A percentile compares a stretch with the other conserved stretches of the same genome.
Conservation (phyloP, 768 basidiomycete genomes). For the Serpula lacrymans region DNA sequence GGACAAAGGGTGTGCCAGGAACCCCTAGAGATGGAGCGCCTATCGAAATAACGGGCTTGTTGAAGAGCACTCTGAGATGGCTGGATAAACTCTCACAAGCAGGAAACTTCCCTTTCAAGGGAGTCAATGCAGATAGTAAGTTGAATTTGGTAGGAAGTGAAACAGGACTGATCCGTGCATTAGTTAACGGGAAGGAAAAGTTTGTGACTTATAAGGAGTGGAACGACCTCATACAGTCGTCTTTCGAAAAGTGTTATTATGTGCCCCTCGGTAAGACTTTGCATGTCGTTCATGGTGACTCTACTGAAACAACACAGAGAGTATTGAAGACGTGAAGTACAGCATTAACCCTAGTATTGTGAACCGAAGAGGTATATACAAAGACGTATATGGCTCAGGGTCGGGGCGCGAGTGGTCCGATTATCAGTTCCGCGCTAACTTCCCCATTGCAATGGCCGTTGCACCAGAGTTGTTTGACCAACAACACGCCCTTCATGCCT, state of each 20-base stretch:
- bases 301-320: conserved; percentile 43
- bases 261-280: conserved; percentile 66
- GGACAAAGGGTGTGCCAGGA: conserved; percentile 93
- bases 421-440: conserved; percentile 93
- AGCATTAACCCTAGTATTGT: conserved; percentile 66
- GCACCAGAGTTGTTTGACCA: conserved; percentile 93
- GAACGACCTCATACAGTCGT: conserved; percentile 76
- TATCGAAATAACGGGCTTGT: conserved; percentile 89
- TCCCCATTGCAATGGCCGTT: conserved; percentile 94
- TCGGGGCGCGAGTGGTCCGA: conserved; percentile 91
- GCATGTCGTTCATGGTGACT: not conserved
- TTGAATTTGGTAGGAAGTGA: conserved; percentile 5
- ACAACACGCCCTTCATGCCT: conserved; percentile 71
- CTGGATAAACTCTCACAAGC: conserved; percentile 59
- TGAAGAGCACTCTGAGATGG: conserved; percentile 94
- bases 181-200: conserved; percentile 68
- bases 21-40: conserved; percentile 96
- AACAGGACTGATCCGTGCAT: conserved; percentile 4
- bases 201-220: conserved; percentile 89
- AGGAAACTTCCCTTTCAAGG: conserved; percentile 85
- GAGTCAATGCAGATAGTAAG: conserved; percentile 79
- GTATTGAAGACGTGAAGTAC: conserved; percentile 67
- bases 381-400: conserved; percentile 94
- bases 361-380: conserved; percentile 94
- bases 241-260: conserved; percentile 90